Evolutionary conservation across 2,329 filamentous ascomycete genomes (phyloP).

Genomic region (Sarocladium oryzae): DNA sequence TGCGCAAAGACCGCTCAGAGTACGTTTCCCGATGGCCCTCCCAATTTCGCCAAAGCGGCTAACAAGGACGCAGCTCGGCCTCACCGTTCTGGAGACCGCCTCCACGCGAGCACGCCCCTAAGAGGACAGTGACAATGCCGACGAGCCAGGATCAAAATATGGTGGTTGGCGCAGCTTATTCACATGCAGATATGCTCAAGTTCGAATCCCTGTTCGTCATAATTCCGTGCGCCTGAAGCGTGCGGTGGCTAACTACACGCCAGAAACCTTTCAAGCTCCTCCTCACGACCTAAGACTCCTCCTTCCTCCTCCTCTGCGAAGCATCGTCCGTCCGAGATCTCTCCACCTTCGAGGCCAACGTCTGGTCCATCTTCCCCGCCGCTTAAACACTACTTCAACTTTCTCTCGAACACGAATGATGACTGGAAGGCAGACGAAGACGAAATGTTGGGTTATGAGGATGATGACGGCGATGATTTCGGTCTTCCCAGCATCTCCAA

Average conservation of each 20-base stretch:
- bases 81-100: constrained; percentile 83
- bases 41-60: constrained; percentile 12
- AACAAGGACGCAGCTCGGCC: constrained; percentile 52
- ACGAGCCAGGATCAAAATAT: constrained; percentile 55
- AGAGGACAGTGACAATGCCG: constrained; percentile 36
- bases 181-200: constrained; percentile 90
- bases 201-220: constrained; percentile 66
- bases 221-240: background rate
- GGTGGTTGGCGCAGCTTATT: constrained; percentile 91
- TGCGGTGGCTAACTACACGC: constrained; percentile 12
- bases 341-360: constrained; percentile 47
- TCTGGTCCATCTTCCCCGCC: constrained; percentile 55
- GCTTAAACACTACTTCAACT: constrained; percentile 70
- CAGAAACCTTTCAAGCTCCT: constrained; percentile 54
- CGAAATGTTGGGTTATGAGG: constrained; percentile 72
- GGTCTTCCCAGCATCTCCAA: constrained; percentile 87
- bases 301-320: constrained; percentile 53
- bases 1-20: constrained; percentile 53
- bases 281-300: constrained; percentile 69
- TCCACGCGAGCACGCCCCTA: constrained; percentile 45
- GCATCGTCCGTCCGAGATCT: constrained; percentile 43
- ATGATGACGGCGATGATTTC: constrained; percentile 92
- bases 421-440: constrained; percentile 76
- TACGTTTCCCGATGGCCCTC: constrained; percentile 33
- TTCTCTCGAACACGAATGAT: constrained; percentile 73